A percentile compares a stretch with the other conserved stretches of the same genome.
Evolutionary conservation across 345 rosid genomes (phyloP).

Genomic region (Populus davidiana): DNA sequence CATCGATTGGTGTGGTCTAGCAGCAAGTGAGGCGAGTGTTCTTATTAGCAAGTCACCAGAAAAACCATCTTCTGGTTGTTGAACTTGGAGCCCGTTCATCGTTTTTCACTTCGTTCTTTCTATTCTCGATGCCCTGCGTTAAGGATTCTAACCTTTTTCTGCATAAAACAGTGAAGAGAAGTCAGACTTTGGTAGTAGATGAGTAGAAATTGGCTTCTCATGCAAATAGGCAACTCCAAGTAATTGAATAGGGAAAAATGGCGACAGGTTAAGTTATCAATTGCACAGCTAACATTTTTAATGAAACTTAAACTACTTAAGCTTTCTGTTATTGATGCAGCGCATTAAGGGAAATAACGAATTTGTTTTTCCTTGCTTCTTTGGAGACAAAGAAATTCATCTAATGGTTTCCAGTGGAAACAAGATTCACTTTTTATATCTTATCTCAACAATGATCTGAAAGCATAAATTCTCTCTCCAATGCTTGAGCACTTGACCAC

Average conservation of each 20-base stretch:
- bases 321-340: neutral
- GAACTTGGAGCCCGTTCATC: conserved; percentile 28
- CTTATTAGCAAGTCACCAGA: conserved; percentile 42
- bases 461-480: too few relatives aligned
- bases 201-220: neutral
- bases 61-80: conserved; percentile 56
- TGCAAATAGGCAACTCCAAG: neutral
- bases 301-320: neutral
- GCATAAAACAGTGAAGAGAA: conserved; percentile 14
- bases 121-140: conserved; percentile 63
- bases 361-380: neutral
- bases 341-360: neutral
- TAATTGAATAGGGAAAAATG: too few relatives aligned
- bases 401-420: too few relatives aligned
- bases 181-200: neutral
- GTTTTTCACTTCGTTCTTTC: conserved; percentile 32
- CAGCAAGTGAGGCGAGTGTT: neutral
- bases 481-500: neutral
- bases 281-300: too few relatives aligned
- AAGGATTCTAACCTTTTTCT: conserved; percentile 66
- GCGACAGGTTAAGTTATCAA: too few relatives aligned
- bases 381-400: too few relatives aligned
- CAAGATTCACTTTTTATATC: too few relatives aligned
- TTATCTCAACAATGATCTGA: too few relatives aligned
- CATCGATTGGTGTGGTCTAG: too few relatives aligned